Base-by-base conservation (phyloP, 2,329 filamentous ascomycete genomes). In the Penicillium occitanis region DNA sequence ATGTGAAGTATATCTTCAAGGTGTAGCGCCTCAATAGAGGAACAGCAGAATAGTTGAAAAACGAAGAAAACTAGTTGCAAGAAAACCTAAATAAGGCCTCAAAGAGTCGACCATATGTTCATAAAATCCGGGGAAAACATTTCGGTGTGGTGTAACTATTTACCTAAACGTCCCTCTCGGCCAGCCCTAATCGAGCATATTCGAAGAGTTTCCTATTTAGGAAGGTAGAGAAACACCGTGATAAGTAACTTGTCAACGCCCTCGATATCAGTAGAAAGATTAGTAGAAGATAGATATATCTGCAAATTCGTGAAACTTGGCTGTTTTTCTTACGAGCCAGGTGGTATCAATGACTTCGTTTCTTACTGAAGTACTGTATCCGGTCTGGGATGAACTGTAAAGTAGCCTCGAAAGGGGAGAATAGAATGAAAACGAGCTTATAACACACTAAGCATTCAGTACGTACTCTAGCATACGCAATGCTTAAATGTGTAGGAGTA, bases 131-230 rank as follows among this genome's bases (percentile, higher is more conserved):
- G 33, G 33, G 19, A 13, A 25, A 22, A 22, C 1, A 13, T 30
- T 19, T 11, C 8, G 30, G 10, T 55, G 30, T 35, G 8, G 30
- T 35, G 28, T 22, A 19, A 19, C 30, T 53, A 53, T n/a, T 30
- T 5, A 51, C 25, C 7, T 5, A n/a, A 8, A n/a, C 17, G 30
- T 22, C 30, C 30, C 17, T 7, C 25, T 17, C 14, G 13, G 6
- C 28, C 33, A 57, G 53, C 53, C 53, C 53, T 40, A 57, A 57
- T 30, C 53, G 33, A 25, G 33, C 53, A 22, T 14, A 33, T 22
- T 57, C n/a, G 30, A 57, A 57, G n/a, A 40, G n/a, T 40, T 40
- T 57, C 53, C 53, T 57, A 57, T 40, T 40, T 40, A 14, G 53
- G 53, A 57, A 57, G 53, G 33, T 25, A 37, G n/a, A 14, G n/a